These are phyloP conservation scores for Oenanthe javanica DNA, from an alignment of 140 eudicot genomes.

Conservation along the genomic window DNA sequence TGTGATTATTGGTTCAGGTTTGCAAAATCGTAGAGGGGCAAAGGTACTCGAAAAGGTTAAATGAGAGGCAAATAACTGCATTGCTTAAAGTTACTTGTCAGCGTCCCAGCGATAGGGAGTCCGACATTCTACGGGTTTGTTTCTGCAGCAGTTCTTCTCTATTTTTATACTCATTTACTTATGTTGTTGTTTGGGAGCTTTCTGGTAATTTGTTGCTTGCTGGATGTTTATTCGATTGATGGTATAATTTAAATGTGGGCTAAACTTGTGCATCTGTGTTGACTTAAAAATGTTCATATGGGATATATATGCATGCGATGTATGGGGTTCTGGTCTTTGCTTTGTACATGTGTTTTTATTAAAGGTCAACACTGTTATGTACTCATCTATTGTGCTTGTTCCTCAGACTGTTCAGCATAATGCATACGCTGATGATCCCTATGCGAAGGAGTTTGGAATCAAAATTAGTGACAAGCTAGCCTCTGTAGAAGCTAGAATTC, in stretches of 20 bases:
- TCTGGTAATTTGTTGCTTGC: neutral
- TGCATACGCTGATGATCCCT: conserved; percentile 75
- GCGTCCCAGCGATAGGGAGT: conserved; percentile 84
- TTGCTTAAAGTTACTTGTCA: conserved; percentile 88
- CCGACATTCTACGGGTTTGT: conserved; percentile 65
- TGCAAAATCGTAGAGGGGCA: conserved; percentile 94
- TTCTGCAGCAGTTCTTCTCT: neutral
- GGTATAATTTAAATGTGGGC: neutral
- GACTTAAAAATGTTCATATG: neutral
- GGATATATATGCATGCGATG: neutral
- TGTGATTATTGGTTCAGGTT: conserved; percentile 34
- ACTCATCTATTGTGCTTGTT: conserved; percentile 6
- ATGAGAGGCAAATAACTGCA: conserved; percentile 79
- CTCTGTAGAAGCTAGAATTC: conserved; percentile 88
- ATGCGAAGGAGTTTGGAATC: conserved; percentile 87
- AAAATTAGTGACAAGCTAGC: conserved; percentile 73
- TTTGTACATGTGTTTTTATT: neutral
- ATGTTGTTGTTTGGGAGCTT: neutral
- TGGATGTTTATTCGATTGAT: neutral
- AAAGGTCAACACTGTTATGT: neutral
- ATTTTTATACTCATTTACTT: neutral
- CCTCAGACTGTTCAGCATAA: conserved; percentile 74
- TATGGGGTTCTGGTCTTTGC: neutral
- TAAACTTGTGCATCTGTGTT: neutral
- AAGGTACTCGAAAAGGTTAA: conserved; percentile 78